These are phyloP conservation scores for Paraphoma chrysanthemicola DNA, from an alignment of 2,329 filamentous ascomycete species.

Conservation along the genomic window DNA sequence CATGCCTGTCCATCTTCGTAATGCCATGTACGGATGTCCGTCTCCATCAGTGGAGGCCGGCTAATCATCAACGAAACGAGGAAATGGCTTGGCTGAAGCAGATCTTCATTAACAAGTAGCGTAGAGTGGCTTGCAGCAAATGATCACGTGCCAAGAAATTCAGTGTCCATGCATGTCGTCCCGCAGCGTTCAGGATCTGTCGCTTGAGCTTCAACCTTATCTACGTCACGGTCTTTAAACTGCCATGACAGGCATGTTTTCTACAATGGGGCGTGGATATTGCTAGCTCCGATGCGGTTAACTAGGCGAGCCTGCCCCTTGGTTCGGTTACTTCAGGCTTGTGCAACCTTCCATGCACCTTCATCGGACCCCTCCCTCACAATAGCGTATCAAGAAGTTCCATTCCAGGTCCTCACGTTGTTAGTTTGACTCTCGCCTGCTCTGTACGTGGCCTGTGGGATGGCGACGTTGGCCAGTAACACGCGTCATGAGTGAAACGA, in stretches of 20 bases:
- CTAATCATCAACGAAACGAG: too few species aligned
- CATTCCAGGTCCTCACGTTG: background rate
- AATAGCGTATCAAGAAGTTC: background rate
- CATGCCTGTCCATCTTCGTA: too few species aligned
- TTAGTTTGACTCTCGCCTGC: background rate
- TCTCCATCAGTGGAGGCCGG: too few species aligned
- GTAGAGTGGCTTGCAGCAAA: too few species aligned
- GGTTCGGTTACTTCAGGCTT: background rate
- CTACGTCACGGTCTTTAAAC: background rate
- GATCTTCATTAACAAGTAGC: too few species aligned
- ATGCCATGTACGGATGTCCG: too few species aligned
- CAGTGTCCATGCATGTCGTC: too few species aligned
- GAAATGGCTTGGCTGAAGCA: too few species aligned
- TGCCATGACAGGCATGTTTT: background rate
- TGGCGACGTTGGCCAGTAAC: background rate
- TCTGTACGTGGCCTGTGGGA: too few species aligned
- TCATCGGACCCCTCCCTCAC: background rate
- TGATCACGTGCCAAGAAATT: too few species aligned
- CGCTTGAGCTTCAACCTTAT: background rate
- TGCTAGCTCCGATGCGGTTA: too few species aligned
- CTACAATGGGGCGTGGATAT: background rate
- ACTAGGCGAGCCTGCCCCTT: background rate
- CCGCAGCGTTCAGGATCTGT: background rate
- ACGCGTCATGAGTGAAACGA: slow-evolving; percentile 20
- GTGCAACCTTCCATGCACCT: background rate